Base-by-base conservation (phyloP, 202 grass and related monocot genomes). In the Elaeis oleifera region DNA sequence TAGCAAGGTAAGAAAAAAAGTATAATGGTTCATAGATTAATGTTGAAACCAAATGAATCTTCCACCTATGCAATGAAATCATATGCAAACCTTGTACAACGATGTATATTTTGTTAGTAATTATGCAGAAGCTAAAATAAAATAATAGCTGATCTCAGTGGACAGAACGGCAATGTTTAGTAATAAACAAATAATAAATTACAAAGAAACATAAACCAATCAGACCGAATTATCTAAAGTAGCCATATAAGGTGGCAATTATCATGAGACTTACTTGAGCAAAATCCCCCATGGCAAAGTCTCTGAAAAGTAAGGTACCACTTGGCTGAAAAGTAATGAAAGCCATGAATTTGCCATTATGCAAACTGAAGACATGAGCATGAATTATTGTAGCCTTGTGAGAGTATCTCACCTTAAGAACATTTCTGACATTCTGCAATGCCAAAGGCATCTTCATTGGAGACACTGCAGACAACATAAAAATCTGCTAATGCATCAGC, bases 391-490 rank as follows among this genome's bases (percentile, higher is more conserved):
- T 16, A 16, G 15, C 16, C 32, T 59, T 20, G 17, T 23, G 6
- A 49, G n/a, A 18, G 23, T 3, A 60, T 15, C 54, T 70, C 44
- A 51, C 68, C 24, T 71, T 71, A 31, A 71, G 39, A 50, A 71
- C 44, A 24, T 24, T 60, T 71, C 23, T 27, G 19, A 60, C 23
- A 29, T 71, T 71, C 50, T 71, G 68, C 26, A 71, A 60, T 15
- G 51, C 56, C 48, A 58, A 57, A 60, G 68, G 39, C 68, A 71
- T 71, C 57, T 71, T 49, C 23, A 50, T 11, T 8, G 68, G 68
- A 44, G 68, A 56, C 50, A 71, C 68, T 59, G 56, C 56, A 59
- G 68, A 60, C 32, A 71, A 56, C 68, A 71, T 71, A 51, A 71
- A 71, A 58, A 71, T 60, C 56, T 60, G 48, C 36, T 58, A 59